Base-by-base conservation (phyloP, 2,329 filamentous ascomycete species). In the Exophiala viscosa region DNA sequence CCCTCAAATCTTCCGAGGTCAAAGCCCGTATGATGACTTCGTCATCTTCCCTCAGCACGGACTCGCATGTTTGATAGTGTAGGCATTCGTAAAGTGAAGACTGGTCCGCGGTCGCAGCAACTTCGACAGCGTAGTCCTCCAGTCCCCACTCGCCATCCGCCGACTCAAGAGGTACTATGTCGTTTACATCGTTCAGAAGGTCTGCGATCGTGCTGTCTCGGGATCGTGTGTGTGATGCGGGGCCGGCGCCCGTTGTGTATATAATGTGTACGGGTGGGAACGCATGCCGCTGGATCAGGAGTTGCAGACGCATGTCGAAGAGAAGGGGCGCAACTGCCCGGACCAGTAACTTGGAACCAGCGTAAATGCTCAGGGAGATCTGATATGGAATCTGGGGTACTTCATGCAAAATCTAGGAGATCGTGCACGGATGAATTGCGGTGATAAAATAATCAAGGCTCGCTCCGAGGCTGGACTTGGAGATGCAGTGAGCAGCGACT, bases 121-220 rank as follows among this genome's bases (percentile, higher is more conserved):
- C 77, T 69, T 95, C 88, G 28, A 96, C 88, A 7, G 81, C 81
- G 69, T 97, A 97, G 67, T 96, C 89, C 64, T 96, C 91, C 3
- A 96, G 72, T 0, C 89, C 90, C 89, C 90, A 96, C 54, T 90
- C 67, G 7, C 71, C 70, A 43, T 69, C 70, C 36, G 78, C 78
- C 51, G 85, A 84, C 72, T 96, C 90, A 0, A 97, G 81, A 0
- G 91, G 90, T 1, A 96, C 75, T 13, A 87, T 78, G 39, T 88
- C 82, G 69, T 95, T 91, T 60, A 96, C 76, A 55, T 89, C 81
- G 58, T 87, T 83, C 34, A 96, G 76, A 2, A 96, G 80, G 60
- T 86, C 83, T 28, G 87, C 80, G 55, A 96, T 78, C 2, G 89
- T 95, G 41, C 84, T 78, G 11, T 76, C 73, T 48, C 76, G 52